These are phyloP conservation scores for Cutaneotrichosporon cavernicola DNA, from an alignment of 1,284 basidiomycete genomes.

Conservation along the genomic window DNA sequence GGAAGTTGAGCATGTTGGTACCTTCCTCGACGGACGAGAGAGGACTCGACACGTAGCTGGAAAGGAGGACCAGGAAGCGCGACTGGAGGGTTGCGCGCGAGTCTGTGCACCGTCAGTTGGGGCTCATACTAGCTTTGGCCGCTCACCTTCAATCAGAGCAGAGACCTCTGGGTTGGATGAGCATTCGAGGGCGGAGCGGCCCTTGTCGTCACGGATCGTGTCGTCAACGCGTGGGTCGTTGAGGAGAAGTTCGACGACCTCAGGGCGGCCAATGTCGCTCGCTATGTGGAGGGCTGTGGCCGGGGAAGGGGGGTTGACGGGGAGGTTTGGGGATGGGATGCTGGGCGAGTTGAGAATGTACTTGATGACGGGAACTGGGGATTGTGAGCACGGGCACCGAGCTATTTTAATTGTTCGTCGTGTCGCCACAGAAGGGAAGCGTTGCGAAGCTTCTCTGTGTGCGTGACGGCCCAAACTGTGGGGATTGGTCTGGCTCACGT, in stretches of 20 bases:
- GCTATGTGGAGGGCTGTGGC: conserved; percentile 86
- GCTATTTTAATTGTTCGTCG: background rate
- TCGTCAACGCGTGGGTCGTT: conserved; percentile 80
- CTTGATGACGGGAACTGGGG: conserved; percentile 61
- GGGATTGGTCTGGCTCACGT: background rate
- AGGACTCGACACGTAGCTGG: conserved; percentile 69
- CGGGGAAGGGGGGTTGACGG: conserved; percentile 64
- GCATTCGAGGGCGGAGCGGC: conserved; percentile 71
- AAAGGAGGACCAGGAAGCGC: conserved; percentile 70
- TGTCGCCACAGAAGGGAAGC: background rate
- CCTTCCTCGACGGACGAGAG: conserved; percentile 46
- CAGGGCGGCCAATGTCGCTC: conserved; percentile 72
- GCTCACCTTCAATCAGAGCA: conserved; percentile 69
- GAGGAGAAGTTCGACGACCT: conserved; percentile 69
- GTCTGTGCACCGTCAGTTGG: conserved; percentile 57
- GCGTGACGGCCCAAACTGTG: conserved; percentile 2
- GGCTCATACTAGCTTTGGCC: background rate
- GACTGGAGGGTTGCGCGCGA: conserved; percentile 76
- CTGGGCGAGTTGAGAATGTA: conserved; percentile 72
- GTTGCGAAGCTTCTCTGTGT: background rate
- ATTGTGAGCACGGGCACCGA: background rate
- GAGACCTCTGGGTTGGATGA: conserved; percentile 63
- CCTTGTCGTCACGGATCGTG: conserved; percentile 67
- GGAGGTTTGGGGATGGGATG: conserved; percentile 56
- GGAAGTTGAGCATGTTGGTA: conserved; percentile 55